A percentile compares a stretch with the other conserved stretches of the same genome.
Conservation (phyloP, 805 yeast species). For the Groenewaldozyma salmanticensis region DNA sequence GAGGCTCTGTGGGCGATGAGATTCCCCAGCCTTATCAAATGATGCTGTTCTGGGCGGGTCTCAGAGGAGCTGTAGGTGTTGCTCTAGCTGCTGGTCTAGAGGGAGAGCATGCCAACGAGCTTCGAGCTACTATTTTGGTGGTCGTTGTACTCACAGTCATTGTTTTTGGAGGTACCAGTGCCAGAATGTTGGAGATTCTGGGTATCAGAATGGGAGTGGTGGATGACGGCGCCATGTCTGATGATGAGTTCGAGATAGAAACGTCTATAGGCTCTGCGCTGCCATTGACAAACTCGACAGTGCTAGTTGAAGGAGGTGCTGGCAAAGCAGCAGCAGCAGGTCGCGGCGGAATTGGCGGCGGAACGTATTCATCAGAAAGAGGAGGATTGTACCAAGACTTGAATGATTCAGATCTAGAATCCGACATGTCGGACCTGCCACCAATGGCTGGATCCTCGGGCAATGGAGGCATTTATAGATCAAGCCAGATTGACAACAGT, state of each 20-base stretch:
- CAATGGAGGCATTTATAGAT: background rate
- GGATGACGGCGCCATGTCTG: constrained; percentile 63
- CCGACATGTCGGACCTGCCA: constrained; percentile 28
- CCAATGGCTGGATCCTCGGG: constrained; percentile 22
- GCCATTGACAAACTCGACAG: constrained; percentile 1
- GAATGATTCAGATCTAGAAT: constrained; percentile 27
- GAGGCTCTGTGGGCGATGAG: constrained; percentile 53
- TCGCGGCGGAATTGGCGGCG: constrained; percentile 3
- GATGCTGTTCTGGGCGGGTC: constrained; percentile 99
- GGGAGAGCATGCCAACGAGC: constrained; percentile 82
- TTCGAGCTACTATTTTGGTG: constrained; percentile 89
- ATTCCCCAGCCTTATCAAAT: constrained; percentile 92
- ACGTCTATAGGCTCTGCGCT: constrained; percentile 25
- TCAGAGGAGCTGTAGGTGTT: constrained; percentile 98
- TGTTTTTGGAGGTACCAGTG: constrained; percentile 96
- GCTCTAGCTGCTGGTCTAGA: constrained; percentile 96
- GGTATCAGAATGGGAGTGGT: constrained; percentile 88
- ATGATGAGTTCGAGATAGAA: constrained; percentile 93
- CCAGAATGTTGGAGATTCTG: constrained; percentile 92
- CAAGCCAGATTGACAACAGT: constrained; percentile 3
- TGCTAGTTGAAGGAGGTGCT: background rate
- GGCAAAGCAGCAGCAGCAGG: constrained; percentile 3
- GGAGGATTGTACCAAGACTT: constrained; percentile 15
- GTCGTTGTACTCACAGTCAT: constrained; percentile 95
- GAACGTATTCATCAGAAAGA: constrained; percentile 8